Evolutionary conservation across 202 grass and related monocot genomes (phyloP).

Genomic region (Panicum hallii): DNA sequence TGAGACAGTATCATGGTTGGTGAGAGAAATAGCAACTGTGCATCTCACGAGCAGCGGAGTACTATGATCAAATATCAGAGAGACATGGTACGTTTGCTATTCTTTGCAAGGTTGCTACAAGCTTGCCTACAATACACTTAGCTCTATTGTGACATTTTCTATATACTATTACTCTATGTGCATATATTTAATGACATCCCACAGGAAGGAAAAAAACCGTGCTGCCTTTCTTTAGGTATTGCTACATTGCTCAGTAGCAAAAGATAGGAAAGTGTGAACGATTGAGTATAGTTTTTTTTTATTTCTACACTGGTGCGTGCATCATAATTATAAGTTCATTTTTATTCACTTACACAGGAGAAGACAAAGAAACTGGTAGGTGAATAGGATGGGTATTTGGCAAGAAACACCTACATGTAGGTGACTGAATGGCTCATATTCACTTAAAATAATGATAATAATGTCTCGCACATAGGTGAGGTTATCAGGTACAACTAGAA

Average conservation of each 20-base stretch:
- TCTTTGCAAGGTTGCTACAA: too few relatives aligned
- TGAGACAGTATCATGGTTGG: background rate
- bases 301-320: too few relatives aligned
- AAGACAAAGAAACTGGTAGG: background rate
- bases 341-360: background rate
- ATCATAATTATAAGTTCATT: background rate
- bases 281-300: too few relatives aligned
- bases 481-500: too few relatives aligned
- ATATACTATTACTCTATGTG: background rate
- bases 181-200: background rate
- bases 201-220: background rate
- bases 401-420: background rate
- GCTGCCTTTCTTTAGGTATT: too few relatives aligned
- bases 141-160: background rate
- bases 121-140: too few relatives aligned
- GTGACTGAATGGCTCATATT: background rate
- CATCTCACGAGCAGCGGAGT: background rate
- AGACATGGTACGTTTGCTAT: too few relatives aligned
- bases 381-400: background rate
- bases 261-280: background rate
- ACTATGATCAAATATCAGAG: too few relatives aligned
- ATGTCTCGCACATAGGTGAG: background rate
- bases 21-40: background rate
- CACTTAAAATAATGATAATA: background rate
- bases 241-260: too few relatives aligned